Percentiles rank a stretch among this genome's conserved stretches.
Conservation (phyloP, 441 rosid genomes). For the Arabidopsis hybrid region DNA sequence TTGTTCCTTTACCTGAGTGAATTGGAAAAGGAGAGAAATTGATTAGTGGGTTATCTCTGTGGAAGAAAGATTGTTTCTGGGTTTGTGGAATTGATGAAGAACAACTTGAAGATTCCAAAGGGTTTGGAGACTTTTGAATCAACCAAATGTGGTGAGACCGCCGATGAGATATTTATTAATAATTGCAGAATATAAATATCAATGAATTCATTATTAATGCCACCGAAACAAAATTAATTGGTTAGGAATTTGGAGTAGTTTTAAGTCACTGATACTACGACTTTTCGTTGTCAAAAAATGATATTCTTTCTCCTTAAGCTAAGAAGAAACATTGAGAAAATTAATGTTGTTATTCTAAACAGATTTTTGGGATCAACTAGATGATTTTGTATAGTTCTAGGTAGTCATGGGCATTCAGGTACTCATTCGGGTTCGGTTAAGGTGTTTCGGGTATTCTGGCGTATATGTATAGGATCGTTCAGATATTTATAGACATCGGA, state of each 20-base stretch:
- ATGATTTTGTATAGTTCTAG: too few relatives aligned
- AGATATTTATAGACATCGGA: too few relatives aligned
- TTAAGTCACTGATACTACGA: not conserved
- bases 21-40: not conserved
- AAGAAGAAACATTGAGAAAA: too few relatives aligned
- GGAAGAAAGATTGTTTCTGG: not conserved
- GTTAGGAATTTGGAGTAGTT: too few relatives aligned
- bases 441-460: too few relatives aligned
- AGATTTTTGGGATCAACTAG: too few relatives aligned
- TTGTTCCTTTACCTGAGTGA: not conserved
- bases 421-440: too few relatives aligned
- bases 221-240: not conserved
- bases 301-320: too few relatives aligned
- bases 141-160: slow-evolving; percentile 21
- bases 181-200: slow-evolving; percentile 1
- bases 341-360: too few relatives aligned
- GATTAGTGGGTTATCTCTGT: not conserved
- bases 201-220: not conserved
- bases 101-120: slow-evolving; percentile 9
- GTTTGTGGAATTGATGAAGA: not conserved
- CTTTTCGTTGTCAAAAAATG: not conserved
- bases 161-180: slow-evolving; percentile 17
- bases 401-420: too few relatives aligned
- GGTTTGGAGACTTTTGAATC: slow-evolving; percentile 36
- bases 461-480: too few relatives aligned